Evolutionary conservation across 805 yeast genomes (phyloP).

Genomic region (Pichia californica): DNA sequence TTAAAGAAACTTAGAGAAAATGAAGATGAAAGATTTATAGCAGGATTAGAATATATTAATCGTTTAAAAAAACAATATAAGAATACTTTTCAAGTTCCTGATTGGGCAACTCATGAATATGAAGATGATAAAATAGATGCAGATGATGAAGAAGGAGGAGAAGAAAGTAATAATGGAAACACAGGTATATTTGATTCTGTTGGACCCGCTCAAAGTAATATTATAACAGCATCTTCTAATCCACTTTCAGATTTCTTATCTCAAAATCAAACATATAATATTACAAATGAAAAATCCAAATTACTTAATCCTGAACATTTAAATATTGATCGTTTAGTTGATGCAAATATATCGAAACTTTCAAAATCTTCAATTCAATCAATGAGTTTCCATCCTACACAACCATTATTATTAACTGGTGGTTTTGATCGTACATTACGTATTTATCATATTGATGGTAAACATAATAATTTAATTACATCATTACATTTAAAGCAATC

Average conservation of each 20-base stretch:
- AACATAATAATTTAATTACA: conserved; percentile 70
- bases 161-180: conserved; percentile 8
- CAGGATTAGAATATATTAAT: conserved; percentile 28
- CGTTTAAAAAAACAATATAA: conserved; percentile 56
- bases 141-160: conserved; percentile 14
- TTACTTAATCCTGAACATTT: conserved; percentile 64
- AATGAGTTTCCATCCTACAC: conserved; percentile 74
- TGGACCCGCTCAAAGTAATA: conserved; percentile 14
- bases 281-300: conserved; percentile 30
- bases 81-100: conserved; percentile 72
- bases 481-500: conserved; percentile 71
- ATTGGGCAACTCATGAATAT: conserved; percentile 64
- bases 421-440: conserved; percentile 90
- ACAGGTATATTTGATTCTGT: conserved; percentile 14
- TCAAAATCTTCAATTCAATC: conserved; percentile 83
- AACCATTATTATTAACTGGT: conserved; percentile 79
- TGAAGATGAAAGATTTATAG: conserved; percentile 31
- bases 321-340: conserved; percentile 77
- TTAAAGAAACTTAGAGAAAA: conserved; percentile 65
- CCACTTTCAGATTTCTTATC: conserved; percentile 29
- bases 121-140: conserved; percentile 40
- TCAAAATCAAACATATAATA: conserved; percentile 27
- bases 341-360: conserved; percentile 67
- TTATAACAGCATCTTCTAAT: conserved; percentile 24
- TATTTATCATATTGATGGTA: conserved; percentile 87